Evolutionary conservation across 768 basidiomycete species (phyloP).

Genomic region (Amanita molliuscula): DNA sequence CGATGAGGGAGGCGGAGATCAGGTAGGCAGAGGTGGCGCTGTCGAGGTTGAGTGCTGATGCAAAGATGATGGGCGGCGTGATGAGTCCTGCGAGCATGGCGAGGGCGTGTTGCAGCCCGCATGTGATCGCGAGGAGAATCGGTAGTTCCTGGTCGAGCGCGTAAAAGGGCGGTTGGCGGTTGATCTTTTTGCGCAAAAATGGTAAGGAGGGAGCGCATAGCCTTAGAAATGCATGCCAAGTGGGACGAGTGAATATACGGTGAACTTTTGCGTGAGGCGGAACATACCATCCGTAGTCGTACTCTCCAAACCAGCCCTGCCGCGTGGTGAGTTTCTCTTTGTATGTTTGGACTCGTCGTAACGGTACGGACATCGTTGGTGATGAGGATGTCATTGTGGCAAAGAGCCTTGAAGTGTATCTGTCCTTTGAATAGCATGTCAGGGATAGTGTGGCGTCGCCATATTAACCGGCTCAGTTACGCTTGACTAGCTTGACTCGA

Average conservation of each 20-base stretch:
- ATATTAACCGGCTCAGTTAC: too few species aligned
- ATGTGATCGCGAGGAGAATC: conserved; percentile 58
- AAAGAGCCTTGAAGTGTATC: neutral
- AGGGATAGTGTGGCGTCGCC: too few species aligned
- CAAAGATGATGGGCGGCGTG: conserved; percentile 77
- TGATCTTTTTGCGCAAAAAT: conserved; percentile 29
- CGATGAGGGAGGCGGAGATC: conserved; percentile 74
- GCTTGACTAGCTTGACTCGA: too few species aligned
- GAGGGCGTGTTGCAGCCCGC: conserved; percentile 66
- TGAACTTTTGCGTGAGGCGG: neutral
- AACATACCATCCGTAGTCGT: conserved; percentile 55
- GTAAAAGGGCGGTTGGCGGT: conserved; percentile 59
- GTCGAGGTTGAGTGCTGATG: conserved; percentile 51
- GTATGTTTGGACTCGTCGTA: conserved; percentile 3
- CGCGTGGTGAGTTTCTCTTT: conserved; percentile 28
- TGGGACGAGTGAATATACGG: neutral
- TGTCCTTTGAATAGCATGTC: too few species aligned
- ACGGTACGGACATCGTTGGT: neutral
- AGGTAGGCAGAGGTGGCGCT: conserved; percentile 55
- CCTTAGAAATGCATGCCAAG: conserved; percentile 19
- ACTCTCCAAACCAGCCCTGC: conserved; percentile 78
- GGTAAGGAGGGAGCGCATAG: conserved; percentile 64
- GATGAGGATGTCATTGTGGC: neutral
- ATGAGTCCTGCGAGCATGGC: conserved; percentile 81
- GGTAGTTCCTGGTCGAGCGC: conserved; percentile 65